A percentile compares a stretch with the other conserved stretches of the same genome.
Evolutionary conservation across 164 flowering plant species (phyloP).

Genomic region (Berberis vulgaris): DNA sequence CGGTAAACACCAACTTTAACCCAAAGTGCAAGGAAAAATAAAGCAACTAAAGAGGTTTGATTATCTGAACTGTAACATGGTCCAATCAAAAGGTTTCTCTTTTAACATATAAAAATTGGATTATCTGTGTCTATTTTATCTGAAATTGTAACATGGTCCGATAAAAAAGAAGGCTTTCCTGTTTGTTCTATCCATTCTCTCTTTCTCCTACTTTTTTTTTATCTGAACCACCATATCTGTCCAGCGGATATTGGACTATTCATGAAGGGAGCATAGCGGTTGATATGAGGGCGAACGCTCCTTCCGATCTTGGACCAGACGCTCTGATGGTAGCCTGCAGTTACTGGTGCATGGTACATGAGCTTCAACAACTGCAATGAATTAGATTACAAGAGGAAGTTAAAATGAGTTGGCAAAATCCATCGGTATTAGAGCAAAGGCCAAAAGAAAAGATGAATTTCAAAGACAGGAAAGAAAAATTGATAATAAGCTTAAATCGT

Average conservation of each 20-base stretch:
- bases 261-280: constrained; percentile 75
- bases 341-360: constrained; percentile 94
- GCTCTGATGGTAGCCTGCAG: constrained; percentile 84
- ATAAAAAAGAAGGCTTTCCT: neutral
- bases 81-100: neutral
- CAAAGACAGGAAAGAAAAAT: too few relatives aligned
- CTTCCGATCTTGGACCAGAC: constrained; percentile 86
- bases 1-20: too few relatives aligned
- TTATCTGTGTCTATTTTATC: neutral
- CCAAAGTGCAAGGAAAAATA: too few relatives aligned
- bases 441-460: too few relatives aligned
- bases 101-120: neutral
- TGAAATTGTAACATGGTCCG: too few relatives aligned
- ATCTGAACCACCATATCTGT: constrained; percentile 93
- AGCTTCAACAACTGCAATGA: constrained; percentile 71
- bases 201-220: neutral
- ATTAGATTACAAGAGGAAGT: too few relatives aligned
- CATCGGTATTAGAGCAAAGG: too few relatives aligned
- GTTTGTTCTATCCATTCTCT: neutral
- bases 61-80: too few relatives aligned
- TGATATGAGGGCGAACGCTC: constrained; percentile 50
- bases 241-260: constrained; percentile 58
- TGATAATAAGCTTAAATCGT: too few relatives aligned
- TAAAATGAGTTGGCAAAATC: too few relatives aligned
- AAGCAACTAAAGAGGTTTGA: too few relatives aligned